Evolutionary conservation across 441 rosid genomes (phyloP).

Genomic region (Mallotus repandus): DNA sequence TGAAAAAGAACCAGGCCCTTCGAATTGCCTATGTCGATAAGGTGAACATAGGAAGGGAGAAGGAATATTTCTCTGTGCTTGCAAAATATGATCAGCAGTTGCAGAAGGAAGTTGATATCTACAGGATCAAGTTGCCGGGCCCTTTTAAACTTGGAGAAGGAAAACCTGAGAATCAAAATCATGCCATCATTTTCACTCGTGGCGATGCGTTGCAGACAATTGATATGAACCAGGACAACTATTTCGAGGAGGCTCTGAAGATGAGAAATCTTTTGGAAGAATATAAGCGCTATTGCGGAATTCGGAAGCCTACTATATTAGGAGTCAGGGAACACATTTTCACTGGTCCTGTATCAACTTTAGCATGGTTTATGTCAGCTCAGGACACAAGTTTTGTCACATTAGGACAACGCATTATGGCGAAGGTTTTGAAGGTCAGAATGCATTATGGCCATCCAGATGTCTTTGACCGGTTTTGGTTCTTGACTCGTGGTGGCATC

Average conservation of each 20-base stretch:
- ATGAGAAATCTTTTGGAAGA: constrained; percentile 91
- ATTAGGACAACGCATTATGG: constrained; percentile 85
- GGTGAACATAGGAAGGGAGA: constrained; percentile 48
- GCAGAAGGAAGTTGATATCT: constrained; percentile 75
- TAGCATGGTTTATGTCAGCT: constrained; percentile 94
- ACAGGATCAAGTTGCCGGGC: constrained; percentile 79
- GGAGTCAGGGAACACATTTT: constrained; percentile 88
- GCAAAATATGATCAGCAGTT: constrained; percentile 71
- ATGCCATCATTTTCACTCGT: constrained; percentile 82
- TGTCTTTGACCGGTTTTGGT: constrained; percentile 91
- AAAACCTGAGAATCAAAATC: constrained; percentile 94
- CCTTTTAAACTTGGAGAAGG: constrained; percentile 91
- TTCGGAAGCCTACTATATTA: constrained; percentile 76
- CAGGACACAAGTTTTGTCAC: constrained; percentile 94
- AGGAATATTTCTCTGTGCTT: constrained; percentile 72
- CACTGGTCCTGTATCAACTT: constrained; percentile 94
- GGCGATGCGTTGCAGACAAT: constrained; percentile 94
- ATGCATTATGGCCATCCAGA: constrained; percentile 97
- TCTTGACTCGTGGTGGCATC: constrained; percentile 81
- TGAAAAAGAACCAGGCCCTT: constrained; percentile 78
- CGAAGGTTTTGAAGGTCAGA: constrained; percentile 80
- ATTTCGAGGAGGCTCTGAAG: constrained; percentile 93
- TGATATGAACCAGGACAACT: constrained; percentile 95
- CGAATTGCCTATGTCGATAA: constrained; percentile 90
- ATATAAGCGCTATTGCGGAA: constrained; percentile 57